Conservation (phyloP, 176 grass and related monocot species). For the Stipa capillata region DNA sequence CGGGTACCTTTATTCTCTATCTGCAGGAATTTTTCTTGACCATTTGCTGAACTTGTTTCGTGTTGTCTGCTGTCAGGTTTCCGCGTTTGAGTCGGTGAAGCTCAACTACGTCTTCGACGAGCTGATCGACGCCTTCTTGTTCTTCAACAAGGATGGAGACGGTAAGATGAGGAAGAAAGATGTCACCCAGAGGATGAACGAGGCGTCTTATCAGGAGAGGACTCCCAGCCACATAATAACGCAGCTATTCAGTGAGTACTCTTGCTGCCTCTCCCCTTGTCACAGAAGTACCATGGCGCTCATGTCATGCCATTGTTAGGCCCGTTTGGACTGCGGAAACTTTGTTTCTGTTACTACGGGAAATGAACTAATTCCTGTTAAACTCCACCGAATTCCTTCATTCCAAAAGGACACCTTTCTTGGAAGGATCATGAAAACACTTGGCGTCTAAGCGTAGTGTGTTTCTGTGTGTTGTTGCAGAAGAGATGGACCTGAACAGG, state of each 20-base stretch:
- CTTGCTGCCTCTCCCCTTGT: background rate
- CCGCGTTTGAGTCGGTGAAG: conserved; percentile 34
- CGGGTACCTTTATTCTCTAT: background rate
- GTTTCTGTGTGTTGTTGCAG: conserved; percentile 22
- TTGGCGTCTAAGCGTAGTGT: background rate
- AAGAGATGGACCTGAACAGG: conserved; percentile 73
- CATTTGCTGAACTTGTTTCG: background rate
- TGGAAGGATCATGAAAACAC: too few relatives aligned
- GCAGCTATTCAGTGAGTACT: conserved; percentile 55
- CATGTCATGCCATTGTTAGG: background rate
- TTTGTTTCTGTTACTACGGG: too few relatives aligned
- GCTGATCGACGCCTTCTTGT: conserved; percentile 56
- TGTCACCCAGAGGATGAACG: conserved; percentile 48
- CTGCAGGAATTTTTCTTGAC: background rate
- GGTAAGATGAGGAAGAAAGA: conserved; percentile 51
- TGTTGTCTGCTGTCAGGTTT: conserved; percentile 22
- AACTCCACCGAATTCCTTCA: too few relatives aligned
- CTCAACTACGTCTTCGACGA: conserved; percentile 53
- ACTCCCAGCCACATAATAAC: conserved; percentile 37
- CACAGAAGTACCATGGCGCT: background rate
- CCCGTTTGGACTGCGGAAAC: too few relatives aligned
- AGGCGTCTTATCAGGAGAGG: conserved; percentile 47
- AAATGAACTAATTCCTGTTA: too few relatives aligned
- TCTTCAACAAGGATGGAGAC: conserved; percentile 62
- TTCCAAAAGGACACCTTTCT: too few relatives aligned